phyloP scores from a whole-genome alignment of 1,284 basidiomycete genomes.

The Testicularia cyperi region DNA sequence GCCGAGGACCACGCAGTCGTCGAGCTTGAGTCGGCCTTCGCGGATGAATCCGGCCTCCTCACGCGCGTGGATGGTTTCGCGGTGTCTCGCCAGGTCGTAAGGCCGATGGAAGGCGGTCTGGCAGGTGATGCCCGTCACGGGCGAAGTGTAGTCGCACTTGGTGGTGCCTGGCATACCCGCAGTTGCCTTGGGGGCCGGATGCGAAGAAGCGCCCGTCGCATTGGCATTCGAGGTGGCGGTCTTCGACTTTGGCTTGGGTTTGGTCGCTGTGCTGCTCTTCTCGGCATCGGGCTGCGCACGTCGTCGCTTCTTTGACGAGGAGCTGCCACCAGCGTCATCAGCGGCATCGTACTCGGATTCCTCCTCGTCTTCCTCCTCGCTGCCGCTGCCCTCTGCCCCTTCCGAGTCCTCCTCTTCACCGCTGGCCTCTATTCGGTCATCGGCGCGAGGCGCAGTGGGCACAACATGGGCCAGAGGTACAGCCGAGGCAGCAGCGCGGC shows the following conservation, averaged over 20 bases:
- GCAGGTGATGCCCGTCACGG: conserved; percentile 45
- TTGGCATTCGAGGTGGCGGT: neutral
- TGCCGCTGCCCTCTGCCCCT: conserved; percentile 20
- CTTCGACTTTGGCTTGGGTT: conserved; percentile 5
- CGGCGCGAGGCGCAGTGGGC: conserved; percentile 1
- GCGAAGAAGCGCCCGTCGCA: neutral
- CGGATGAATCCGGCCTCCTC: conserved; percentile 54
- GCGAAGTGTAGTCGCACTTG: conserved; percentile 57
- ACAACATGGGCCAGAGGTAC: neutral
- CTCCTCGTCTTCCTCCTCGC: conserved; percentile 9
- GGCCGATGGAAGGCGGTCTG: conserved; percentile 57
- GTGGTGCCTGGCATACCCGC: conserved; percentile 21
- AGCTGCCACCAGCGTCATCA: neutral
- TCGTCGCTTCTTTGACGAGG: conserved; percentile 2
- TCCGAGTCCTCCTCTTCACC: conserved; percentile 30
- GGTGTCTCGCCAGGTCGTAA: conserved; percentile 57
- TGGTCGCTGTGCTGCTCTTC: neutral
- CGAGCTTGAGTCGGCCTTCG: conserved; percentile 44
- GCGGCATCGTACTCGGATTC: conserved; percentile 36
- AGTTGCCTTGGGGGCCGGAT: conserved; percentile 3
- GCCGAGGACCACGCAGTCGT: conserved; percentile 55
- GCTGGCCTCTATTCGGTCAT: conserved; percentile 19
- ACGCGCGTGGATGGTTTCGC: conserved; percentile 57
- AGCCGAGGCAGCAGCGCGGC: neutral
- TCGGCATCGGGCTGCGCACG: neutral